Base-by-base conservation (phyloP, 202 grass and related monocot species). In the Digitaria exilis region DNA sequence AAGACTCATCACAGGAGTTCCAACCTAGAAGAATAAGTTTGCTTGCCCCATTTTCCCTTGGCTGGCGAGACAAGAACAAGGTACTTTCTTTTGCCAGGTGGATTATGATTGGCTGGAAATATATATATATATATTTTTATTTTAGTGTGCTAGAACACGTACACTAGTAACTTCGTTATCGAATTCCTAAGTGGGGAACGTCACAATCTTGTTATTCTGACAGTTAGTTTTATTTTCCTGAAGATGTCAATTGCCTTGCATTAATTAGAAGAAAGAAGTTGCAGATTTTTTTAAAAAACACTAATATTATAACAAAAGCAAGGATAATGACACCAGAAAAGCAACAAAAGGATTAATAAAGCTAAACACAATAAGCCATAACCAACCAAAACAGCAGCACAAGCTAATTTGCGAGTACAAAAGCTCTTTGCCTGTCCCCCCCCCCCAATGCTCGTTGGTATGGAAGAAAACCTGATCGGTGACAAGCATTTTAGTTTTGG, bases 61-160 rank as follows among this genome's bases (percentile, higher is more conserved):
- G 89, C 54, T 94, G 97, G 89, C 91, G 90, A 74, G 93, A 99
- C 31, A 99, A 86, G 88, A 96, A 94, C 49, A 99, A 99, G 96
- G 96, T 99, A 87, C 51, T 43, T 65, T 88, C 15, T 54, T 76
- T 68, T 87, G 16, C 18, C 59, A 59, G 42, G 17, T 82, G 25
- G 35, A 69, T 37, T 72, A 45, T 8, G 39, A 24, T 77, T 24
- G 26, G 64, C 44, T 64, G 22, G 62, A n/a, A n/a, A n/a, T n/a
- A 68, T 17, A 82, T 34, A 26, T 35, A 24, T 7, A 15, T 45
- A 58, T 21, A 4, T 1, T 24, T 76, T 46, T 87, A 15, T 29
- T 70, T 51, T 18, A 49, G 26, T 66, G 4, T 54, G 77, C 37
- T 49, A 60, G 11, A 22, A 67, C 45, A 39, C n/a, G 17, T n/a